A percentile compares a stretch with the other conserved stretches of the same genome.
These are phyloP conservation scores for Calonectria pseudoreteaudii DNA, from an alignment of 2,329 filamentous ascomycete genomes.

Conservation along the genomic window DNA sequence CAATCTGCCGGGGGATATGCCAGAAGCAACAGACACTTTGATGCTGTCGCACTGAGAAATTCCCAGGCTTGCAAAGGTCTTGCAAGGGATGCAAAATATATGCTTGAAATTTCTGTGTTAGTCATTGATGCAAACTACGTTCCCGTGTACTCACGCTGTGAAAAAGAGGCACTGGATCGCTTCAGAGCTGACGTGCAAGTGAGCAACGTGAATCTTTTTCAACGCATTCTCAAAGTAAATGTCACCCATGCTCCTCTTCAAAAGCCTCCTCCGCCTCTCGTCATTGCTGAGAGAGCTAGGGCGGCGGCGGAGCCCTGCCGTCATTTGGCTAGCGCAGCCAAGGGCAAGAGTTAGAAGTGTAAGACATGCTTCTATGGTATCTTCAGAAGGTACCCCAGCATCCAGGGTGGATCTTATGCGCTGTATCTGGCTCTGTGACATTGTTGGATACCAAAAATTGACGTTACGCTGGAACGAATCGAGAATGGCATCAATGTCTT, in stretches of 20 bases:
- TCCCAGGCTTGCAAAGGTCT: slow-evolving; percentile 65
- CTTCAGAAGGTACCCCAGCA: slow-evolving; percentile 50
- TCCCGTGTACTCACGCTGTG: slow-evolving; percentile 53
- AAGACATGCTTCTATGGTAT: slow-evolving; percentile 54
- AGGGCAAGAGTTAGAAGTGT: slow-evolving; percentile 60
- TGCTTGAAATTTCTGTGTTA: not conserved
- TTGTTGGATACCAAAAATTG: slow-evolving; percentile 66
- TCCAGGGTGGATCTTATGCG: slow-evolving; percentile 48
- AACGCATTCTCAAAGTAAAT: slow-evolving; percentile 60
- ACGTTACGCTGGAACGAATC: slow-evolving; percentile 58
- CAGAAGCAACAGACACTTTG: slow-evolving; percentile 62
- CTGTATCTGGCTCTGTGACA: slow-evolving; percentile 54
- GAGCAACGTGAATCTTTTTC: slow-evolving; percentile 58
- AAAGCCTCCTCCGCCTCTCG: slow-evolving; percentile 45
- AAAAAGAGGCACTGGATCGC: slow-evolving; percentile 64
- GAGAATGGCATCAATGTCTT: slow-evolving; percentile 56
- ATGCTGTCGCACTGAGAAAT: slow-evolving; percentile 60
- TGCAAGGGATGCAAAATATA: slow-evolving; percentile 64
- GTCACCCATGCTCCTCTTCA: slow-evolving; percentile 51
- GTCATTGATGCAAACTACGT: fast-evolving
- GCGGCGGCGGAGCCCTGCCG: slow-evolving; percentile 42
- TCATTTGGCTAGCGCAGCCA: slow-evolving; percentile 58
- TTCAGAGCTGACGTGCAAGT: slow-evolving; percentile 58
- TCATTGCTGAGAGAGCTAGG: slow-evolving; percentile 31
- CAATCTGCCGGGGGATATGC: slow-evolving; percentile 54